Conservation (phyloP, 257 asterid genomes). For the Sherardia arvensis region DNA sequence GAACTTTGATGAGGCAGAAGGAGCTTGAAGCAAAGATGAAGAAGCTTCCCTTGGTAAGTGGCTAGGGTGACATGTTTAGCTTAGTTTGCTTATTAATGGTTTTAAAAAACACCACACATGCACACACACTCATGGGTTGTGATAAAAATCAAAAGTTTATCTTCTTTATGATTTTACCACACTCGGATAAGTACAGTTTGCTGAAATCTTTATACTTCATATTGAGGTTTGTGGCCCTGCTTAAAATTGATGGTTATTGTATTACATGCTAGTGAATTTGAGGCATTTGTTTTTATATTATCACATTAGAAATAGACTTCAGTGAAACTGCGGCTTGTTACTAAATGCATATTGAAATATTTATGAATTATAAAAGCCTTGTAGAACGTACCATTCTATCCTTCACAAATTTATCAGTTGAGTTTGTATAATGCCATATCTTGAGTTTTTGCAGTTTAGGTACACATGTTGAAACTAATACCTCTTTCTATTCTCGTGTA, state of each 20-base stretch:
- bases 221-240: not conserved
- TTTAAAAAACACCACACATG: not conserved
- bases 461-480: not conserved
- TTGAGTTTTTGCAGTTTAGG: not conserved
- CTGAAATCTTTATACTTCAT: not conserved
- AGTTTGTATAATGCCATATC: not conserved
- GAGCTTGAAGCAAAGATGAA: slow-evolving; percentile 66
- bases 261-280: not conserved
- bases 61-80: not conserved
- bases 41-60: slow-evolving; percentile 69
- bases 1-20: slow-evolving; percentile 71
- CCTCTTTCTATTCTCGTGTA: slow-evolving; percentile 16
- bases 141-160: no score
- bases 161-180: no score
- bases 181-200: not conserved
- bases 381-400: no score
- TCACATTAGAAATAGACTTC: not conserved
- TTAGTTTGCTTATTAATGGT: not conserved
- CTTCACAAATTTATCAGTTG: no score
- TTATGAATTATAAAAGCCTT: no score
- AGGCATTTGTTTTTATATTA: not conserved
- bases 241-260: not conserved
- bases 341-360: not conserved
- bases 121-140: not conserved
- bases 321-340: not conserved